Conservation (phyloP, 768 basidiomycete species). For the Podaxis pistillaris region DNA sequence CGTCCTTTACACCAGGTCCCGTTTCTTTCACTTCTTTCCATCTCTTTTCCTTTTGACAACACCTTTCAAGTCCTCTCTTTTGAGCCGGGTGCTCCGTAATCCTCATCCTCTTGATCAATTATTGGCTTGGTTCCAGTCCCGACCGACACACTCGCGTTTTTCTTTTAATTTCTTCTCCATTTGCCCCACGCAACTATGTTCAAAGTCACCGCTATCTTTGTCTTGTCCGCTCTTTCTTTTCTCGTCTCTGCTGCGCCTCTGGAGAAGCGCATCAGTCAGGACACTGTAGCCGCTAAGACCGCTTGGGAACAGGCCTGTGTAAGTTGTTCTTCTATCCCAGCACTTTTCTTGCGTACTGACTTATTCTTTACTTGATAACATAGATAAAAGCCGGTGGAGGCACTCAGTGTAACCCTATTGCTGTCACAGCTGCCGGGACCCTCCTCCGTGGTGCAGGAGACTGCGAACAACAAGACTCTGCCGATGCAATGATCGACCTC, state of each 20-base stretch:
- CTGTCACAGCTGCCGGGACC: conserved; percentile 53
- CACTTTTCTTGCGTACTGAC: not conserved
- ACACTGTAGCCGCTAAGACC: conserved; percentile 43
- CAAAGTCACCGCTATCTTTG: conserved; percentile 27
- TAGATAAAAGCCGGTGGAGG: conserved; percentile 57
- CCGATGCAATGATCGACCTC: conserved; percentile 54
- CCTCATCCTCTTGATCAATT: conserved; percentile 6
- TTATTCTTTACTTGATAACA: not conserved
- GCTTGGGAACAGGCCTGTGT: conserved; percentile 56
- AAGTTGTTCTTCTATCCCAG: conserved; percentile 23
- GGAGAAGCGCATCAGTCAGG: conserved; percentile 49
- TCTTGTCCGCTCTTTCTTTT: conserved; percentile 28
- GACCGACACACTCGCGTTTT: conserved; percentile 14
- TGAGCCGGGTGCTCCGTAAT: conserved; percentile 30
- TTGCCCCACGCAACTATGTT: conserved; percentile 21
- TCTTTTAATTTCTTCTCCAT: conserved; percentile 14
- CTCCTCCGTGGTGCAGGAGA: conserved; percentile 56
- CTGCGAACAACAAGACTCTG: conserved; percentile 57
- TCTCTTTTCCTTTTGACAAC: conserved; percentile 10
- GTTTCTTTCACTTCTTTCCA: conserved; percentile 3
- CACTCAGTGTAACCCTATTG: conserved; percentile 53
- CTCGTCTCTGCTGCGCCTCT: conserved; percentile 32
- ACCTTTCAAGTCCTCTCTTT: conserved; percentile 13
- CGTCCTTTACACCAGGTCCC: not conserved
- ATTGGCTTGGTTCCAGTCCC: conserved; percentile 13